Base-by-base conservation (phyloP, 352 stramenopile genomes). In the Phytophthora pistaciae region DNA sequence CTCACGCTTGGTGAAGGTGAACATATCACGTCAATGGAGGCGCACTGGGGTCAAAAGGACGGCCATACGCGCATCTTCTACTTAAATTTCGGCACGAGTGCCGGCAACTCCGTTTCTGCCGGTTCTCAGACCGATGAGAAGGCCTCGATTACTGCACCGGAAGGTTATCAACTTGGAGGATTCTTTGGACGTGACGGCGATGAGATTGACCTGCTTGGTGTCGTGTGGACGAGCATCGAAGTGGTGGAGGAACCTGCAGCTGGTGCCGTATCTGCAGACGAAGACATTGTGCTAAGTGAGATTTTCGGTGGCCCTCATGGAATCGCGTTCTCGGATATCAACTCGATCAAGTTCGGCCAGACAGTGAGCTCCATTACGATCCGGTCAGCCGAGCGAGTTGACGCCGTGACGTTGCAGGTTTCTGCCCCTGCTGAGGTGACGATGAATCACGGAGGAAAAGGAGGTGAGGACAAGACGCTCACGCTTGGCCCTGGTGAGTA, bases 181-280 rank as follows among this genome's bases (percentile, higher is more conserved):
- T 86, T 86, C 68, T 78, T 84, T 55, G 79, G 79, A 10, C 79
- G 79, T n/a, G 56, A 70, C 0, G 74, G 74, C 10, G 65, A 84
- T 23, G 77, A 72, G 11, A 48, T 87, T 10, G 74, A 84, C 42
- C 59, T 69, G 3, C 68, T 87, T 4, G 76, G 79, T 7, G 79
- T 66, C 1, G 70, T 86, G 27, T 86, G 75, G 75, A 82, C 78
- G 48, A 76, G 74, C 25, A 71, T 80, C 59, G 59, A 66, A 23
- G 11, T 66, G 6, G 59, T 66, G 13, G 31, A 59, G 57, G 48
- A 59, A 13, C 5, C 23, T 27, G 20, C 48, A 31, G 20, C 48
- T 31, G 13, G 49, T 31, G 21, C 36, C 55, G 36, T 54, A 9
- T 44, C 60, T 36, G 48, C 46, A 49, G 59, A 74, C 31, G 53